A percentile compares a stretch with the other conserved stretches of the same genome.
Conservation (phyloP, 2,329 filamentous ascomycete genomes). For the Cytospora mali region DNA sequence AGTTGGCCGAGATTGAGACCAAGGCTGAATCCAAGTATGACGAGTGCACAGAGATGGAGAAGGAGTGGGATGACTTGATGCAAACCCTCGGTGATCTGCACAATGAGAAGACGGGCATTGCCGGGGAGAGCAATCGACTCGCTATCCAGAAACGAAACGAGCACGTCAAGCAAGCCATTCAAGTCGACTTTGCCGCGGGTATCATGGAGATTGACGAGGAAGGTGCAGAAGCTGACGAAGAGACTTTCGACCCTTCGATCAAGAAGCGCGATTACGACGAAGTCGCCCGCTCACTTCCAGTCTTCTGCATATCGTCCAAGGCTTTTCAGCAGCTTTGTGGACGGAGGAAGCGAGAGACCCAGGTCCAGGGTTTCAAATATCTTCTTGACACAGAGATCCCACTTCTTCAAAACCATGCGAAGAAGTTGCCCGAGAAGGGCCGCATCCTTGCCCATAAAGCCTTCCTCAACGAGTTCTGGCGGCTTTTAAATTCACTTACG, state of each 20-base stretch:
- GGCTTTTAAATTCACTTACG: conserved; percentile 54
- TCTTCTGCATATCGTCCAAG: conserved; percentile 44
- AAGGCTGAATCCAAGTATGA: not conserved
- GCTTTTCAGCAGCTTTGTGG: conserved; percentile 30
- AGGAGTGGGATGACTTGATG: not conserved
- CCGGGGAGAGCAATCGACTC: not conserved
- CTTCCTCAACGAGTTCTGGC: conserved; percentile 55
- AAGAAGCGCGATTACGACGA: conserved; percentile 60
- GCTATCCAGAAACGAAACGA: conserved; percentile 11
- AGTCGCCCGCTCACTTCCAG: conserved; percentile 57
- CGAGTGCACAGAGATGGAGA: not conserved
- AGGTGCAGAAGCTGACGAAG: conserved; percentile 54
- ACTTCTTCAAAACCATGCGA: conserved; percentile 59
- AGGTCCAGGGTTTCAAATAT: conserved; percentile 53
- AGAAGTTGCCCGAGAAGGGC: conserved; percentile 49
- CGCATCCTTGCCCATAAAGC: conserved; percentile 44
- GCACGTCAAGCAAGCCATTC: not conserved
- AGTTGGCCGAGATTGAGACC: not conserved
- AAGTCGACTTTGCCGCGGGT: conserved; percentile 13
- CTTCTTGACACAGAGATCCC: conserved; percentile 62
- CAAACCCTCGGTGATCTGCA: not conserved
- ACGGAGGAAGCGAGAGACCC: conserved; percentile 24
- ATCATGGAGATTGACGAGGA: conserved; percentile 53
- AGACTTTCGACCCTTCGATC: conserved; percentile 54
- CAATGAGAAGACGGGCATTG: not conserved